phyloP scores from a whole-genome alignment of 768 basidiomycete species.

The Suillus placidus region DNA sequence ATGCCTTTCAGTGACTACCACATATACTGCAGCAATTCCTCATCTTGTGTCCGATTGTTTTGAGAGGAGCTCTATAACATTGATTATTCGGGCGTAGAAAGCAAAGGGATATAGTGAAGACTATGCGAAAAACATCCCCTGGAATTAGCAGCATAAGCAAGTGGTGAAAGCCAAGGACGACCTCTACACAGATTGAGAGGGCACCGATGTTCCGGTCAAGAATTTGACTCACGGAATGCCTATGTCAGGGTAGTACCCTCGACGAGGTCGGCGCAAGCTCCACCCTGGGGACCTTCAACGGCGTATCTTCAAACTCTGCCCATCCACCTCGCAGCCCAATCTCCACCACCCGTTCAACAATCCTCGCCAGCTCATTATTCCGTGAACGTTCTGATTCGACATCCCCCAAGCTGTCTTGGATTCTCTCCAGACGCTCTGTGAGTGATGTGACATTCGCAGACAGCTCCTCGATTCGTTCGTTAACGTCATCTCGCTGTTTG shows the following conservation, averaged over 20 bases:
- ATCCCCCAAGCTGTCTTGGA: conserved; percentile 49
- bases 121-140: too few species aligned
- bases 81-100: not conserved
- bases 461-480: conserved; percentile 70
- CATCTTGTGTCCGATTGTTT: not conserved
- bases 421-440: conserved; percentile 41
- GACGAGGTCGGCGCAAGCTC: conserved; percentile 29
- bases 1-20: not conserved
- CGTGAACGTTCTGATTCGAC: conserved; percentile 34
- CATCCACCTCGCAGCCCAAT: conserved; percentile 65
- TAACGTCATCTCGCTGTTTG: conserved; percentile 71
- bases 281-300: conserved; percentile 51
- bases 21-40: not conserved
- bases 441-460: conserved; percentile 49
- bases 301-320: conserved; percentile 65
- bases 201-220: not conserved
- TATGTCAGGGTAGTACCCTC: not conserved
- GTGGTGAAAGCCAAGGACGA: not conserved
- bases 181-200: not conserved
- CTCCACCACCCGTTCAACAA: conserved; percentile 69
- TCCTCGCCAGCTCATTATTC: conserved; percentile 65
- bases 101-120: not conserved
- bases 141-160: not conserved
- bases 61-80: not conserved
- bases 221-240: not conserved